These are phyloP conservation scores for Centella asiatica DNA, from an alignment of 129 eudicot genomes.

Conservation along the genomic window DNA sequence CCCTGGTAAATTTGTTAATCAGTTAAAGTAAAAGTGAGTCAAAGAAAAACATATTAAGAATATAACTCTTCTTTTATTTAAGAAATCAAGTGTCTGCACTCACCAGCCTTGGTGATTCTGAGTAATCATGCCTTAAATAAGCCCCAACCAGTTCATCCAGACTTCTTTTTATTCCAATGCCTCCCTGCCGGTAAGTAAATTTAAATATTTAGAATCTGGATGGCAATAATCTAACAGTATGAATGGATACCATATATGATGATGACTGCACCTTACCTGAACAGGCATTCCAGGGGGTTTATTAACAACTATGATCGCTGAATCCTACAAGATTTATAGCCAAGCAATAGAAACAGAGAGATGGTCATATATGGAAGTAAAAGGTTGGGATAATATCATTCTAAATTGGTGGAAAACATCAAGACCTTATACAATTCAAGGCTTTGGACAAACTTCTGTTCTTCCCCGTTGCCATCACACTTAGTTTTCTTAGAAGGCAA, in stretches of 20 bases:
- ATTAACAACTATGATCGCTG: slow-evolving; percentile 78
- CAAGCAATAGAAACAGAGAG: not conserved
- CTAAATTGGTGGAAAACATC: not conserved
- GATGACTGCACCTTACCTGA: slow-evolving; percentile 65
- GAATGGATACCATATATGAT: not conserved
- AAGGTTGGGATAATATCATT: not conserved
- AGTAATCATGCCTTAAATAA: slow-evolving; percentile 57
- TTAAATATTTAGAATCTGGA: slow-evolving; percentile 3
- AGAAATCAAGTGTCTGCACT: slow-evolving; percentile 21
- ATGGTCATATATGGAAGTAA: not conserved
- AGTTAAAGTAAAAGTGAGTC: not conserved
- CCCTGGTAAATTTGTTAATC: not conserved
- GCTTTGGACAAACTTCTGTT: slow-evolving; percentile 54
- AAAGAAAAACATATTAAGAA: not conserved
- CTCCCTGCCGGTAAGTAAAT: slow-evolving; percentile 48
- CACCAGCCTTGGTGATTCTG: slow-evolving; percentile 88
- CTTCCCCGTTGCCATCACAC: slow-evolving; percentile 42
- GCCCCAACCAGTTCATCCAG: slow-evolving; percentile 86
- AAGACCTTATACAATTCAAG: slow-evolving; percentile 83
- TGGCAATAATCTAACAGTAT: not conserved
- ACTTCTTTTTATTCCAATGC: slow-evolving; percentile 76
- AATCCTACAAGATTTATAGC: slow-evolving; percentile 42
- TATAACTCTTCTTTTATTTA: not conserved
- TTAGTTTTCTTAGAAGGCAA: slow-evolving; percentile 31
- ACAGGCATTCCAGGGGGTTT: slow-evolving; percentile 99